Evolutionary conservation across 2,329 filamentous ascomycete species (phyloP).

Genomic region (Penicillium concentricum): DNA sequence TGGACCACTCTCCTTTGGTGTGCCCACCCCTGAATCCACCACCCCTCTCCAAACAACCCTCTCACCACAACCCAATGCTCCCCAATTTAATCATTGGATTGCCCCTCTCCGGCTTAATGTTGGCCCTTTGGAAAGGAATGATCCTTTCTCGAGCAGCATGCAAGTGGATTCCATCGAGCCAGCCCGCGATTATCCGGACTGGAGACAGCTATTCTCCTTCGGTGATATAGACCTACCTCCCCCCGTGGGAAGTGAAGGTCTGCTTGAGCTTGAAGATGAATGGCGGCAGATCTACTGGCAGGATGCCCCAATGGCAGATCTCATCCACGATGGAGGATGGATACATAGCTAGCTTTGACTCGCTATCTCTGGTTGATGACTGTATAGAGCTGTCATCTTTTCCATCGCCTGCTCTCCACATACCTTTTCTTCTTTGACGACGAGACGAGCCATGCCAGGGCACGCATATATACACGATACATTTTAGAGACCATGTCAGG

Average conservation of each 20-base stretch:
- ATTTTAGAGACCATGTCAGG: slow-evolving; percentile 3
- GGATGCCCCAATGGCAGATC: slow-evolving; percentile 43
- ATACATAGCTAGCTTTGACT: slow-evolving; percentile 27
- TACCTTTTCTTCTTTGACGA: slow-evolving; percentile 12
- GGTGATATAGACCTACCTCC: slow-evolving; percentile 38
- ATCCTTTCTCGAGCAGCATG: slow-evolving; percentile 24
- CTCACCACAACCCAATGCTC: slow-evolving; percentile 25
- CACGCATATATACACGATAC: slow-evolving; percentile 9
- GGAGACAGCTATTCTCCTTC: slow-evolving; percentile 44
- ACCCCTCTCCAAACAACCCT: slow-evolving; percentile 23
- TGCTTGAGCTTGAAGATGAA: slow-evolving; percentile 44
- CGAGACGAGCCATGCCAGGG: slow-evolving; percentile 24
- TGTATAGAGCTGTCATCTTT: not conserved
- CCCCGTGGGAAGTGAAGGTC: slow-evolving; percentile 38
- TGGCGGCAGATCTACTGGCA: slow-evolving; percentile 48
- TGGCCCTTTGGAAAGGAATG: slow-evolving; percentile 24
- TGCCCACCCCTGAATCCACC: slow-evolving; percentile 33
- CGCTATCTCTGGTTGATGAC: not conserved
- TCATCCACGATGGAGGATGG: slow-evolving; percentile 43
- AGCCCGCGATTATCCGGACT: slow-evolving; percentile 38
- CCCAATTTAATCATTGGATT: slow-evolving; percentile 36
- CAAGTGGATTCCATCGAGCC: slow-evolving; percentile 35
- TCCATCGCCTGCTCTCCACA: not conserved
- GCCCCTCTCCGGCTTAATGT: slow-evolving; percentile 27
- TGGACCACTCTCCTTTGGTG: slow-evolving; percentile 25